Evolutionary conservation across 108 stramenopile species (phyloP).

Genomic region (Skeletonema tropicum): DNA sequence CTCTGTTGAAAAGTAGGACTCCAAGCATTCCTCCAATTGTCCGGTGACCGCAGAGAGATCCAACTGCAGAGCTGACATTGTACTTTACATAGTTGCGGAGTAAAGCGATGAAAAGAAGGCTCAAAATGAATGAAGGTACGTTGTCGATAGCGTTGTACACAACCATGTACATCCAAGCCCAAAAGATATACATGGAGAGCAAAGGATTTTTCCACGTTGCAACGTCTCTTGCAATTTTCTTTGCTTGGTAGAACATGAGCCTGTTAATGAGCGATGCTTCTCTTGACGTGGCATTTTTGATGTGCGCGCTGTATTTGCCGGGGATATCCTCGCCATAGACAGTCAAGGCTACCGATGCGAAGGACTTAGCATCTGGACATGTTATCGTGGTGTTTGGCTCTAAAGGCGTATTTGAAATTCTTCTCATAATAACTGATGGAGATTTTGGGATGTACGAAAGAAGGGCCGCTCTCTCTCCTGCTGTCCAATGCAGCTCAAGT

Average conservation of each 20-base stretch:
- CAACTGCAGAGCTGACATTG: slow-evolving; percentile 41
- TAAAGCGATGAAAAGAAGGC: slow-evolving; percentile 45
- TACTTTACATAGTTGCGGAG: slow-evolving; percentile 53
- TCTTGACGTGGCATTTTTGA: slow-evolving; percentile 34
- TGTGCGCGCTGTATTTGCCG: slow-evolving; percentile 46
- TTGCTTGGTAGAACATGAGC: slow-evolving; percentile 25
- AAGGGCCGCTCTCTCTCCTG: slow-evolving; percentile 55
- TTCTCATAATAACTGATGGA: background rate
- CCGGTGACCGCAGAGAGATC: slow-evolving; percentile 52
- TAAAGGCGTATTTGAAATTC: background rate
- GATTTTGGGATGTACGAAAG: slow-evolving; percentile 58
- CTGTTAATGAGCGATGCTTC: slow-evolving; percentile 49
- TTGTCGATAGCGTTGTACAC: slow-evolving; percentile 36
- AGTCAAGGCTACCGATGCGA: slow-evolving; percentile 59
- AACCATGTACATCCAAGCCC: slow-evolving; percentile 65
- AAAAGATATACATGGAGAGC: slow-evolving; percentile 52
- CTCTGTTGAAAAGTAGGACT: slow-evolving; percentile 35
- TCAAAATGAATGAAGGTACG: slow-evolving; percentile 49
- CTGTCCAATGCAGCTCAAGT: slow-evolving; percentile 54
- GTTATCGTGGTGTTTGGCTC: slow-evolving; percentile 30
- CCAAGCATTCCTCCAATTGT: slow-evolving; percentile 55
- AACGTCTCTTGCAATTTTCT: slow-evolving; percentile 32
- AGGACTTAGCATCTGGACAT: slow-evolving; percentile 60
- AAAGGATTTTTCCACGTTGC: slow-evolving; percentile 54
- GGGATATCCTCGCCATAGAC: slow-evolving; percentile 64